Evolutionary conservation across 1,139 yeast species (phyloP).

Genomic region (Saccharomycopsis hybrid): DNA sequence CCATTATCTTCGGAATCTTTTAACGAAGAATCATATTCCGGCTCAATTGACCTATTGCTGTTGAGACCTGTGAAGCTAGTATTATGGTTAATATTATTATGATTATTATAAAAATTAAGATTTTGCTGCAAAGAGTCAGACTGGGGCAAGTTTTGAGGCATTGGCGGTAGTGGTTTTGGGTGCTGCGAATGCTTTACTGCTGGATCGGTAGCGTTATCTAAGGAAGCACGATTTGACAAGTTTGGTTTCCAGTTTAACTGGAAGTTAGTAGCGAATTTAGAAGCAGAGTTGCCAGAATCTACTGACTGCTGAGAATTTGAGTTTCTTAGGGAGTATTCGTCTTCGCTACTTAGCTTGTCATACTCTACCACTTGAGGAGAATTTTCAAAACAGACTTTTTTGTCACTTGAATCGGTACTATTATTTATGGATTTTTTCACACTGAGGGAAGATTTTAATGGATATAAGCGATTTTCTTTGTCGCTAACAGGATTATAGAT

Average conservation of each 20-base stretch:
- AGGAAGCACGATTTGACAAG: neutral
- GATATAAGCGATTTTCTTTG: slow-evolving; percentile 1
- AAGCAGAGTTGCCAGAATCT: neutral
- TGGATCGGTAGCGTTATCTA: neutral
- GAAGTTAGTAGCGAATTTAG: slow-evolving; percentile 10
- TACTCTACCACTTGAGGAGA: slow-evolving; percentile 16
- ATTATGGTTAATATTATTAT: neutral
- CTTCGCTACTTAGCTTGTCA: slow-evolving; percentile 19
- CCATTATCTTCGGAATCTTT: slow-evolving; percentile 5
- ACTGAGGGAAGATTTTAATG: slow-evolving; percentile 6
- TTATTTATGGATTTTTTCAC: neutral
- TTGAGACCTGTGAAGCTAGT: neutral
- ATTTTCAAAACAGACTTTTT: slow-evolving; percentile 17
- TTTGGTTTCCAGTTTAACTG: slow-evolving; percentile 18
- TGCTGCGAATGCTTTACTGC: slow-evolving; percentile 7
- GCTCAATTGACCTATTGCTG: no score
- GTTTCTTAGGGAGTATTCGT: slow-evolving; percentile 11
- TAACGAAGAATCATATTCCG: neutral
- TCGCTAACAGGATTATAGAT: slow-evolving; percentile 6
- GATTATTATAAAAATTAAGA: neutral
- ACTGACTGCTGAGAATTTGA: slow-evolving; percentile 5
- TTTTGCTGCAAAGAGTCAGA: slow-evolving; percentile 17
- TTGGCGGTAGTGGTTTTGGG: slow-evolving; percentile 20
- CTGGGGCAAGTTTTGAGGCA: slow-evolving; percentile 15
- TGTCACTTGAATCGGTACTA: neutral